These are phyloP conservation scores for Orbilia blumenaviensis DNA, from an alignment of 2,329 filamentous ascomycete genomes.

Conservation along the genomic window DNA sequence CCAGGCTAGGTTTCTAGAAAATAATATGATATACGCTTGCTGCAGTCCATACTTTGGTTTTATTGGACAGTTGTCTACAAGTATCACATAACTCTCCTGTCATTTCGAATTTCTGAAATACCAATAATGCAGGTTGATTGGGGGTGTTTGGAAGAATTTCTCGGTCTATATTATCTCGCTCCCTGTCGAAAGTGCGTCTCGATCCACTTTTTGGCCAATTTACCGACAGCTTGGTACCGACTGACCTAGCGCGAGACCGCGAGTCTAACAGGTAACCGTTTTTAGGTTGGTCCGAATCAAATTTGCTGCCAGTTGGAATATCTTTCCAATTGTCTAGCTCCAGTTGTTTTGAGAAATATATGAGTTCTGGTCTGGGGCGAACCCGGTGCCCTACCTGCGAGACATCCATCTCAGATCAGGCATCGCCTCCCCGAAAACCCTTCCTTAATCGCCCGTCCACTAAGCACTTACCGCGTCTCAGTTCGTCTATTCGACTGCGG, in stretches of 20 bases:
- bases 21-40: conserved; percentile 5
- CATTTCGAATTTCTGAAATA: conserved; percentile 15
- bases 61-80: conserved; percentile 1
- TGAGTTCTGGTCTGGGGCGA: conserved; percentile 2
- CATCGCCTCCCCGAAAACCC: conserved; percentile 35
- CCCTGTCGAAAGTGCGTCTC: conserved; percentile 24
- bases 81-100: conserved; percentile 4
- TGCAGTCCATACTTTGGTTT: neutral
- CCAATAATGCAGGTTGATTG: neutral
- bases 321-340: conserved; percentile 26
- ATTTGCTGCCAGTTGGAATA: conserved; percentile 44
- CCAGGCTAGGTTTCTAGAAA: conserved; percentile 34
- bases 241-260: conserved; percentile 43
- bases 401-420: conserved; percentile 36
- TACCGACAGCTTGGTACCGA: conserved; percentile 51
- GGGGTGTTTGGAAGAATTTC: conserved; percentile 1
- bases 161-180: conserved; percentile 15
- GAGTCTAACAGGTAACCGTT: conserved; percentile 52
- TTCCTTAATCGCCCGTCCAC: conserved; percentile 17
- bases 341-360: conserved; percentile 12
- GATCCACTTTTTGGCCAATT: conserved; percentile 41
- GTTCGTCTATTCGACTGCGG: conserved; percentile 23
- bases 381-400: conserved; percentile 28
- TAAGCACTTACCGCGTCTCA: conserved; percentile 28
- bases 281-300: conserved; percentile 31